phyloP scores from a whole-genome alignment of 2,329 filamentous ascomycete genomes.

The Pestalotiopsis sp. region DNA sequence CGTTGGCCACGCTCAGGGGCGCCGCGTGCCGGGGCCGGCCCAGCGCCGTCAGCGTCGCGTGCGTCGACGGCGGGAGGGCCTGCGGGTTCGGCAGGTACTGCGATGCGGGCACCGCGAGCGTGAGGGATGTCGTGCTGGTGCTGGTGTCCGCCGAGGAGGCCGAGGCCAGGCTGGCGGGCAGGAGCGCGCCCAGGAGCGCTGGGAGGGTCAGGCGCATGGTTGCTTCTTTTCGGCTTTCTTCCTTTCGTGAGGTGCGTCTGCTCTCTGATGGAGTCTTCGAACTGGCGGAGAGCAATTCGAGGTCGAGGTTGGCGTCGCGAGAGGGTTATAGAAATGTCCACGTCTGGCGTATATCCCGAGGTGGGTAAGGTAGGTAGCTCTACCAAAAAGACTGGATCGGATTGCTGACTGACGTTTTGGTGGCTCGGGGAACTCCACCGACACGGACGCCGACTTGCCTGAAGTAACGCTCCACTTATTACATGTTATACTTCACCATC shows the following conservation, averaged over 20 bases:
- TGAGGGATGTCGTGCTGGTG: constrained; percentile 38
- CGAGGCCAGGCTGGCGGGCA: constrained; percentile 18
- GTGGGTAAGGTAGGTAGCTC: no score
- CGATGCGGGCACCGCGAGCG: constrained; percentile 44
- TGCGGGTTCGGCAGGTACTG: constrained; percentile 46
- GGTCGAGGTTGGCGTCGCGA: no score
- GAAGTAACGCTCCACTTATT: not conserved
- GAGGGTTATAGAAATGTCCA: no score
- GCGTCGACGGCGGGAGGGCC: constrained; percentile 65
- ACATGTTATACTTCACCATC: no score
- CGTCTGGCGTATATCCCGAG: no score
- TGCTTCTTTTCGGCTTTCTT: not conserved
- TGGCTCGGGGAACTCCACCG: not conserved
- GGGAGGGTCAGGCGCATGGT: constrained; percentile 36
- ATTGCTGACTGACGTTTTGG: not conserved
- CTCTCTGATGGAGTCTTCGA: no score
- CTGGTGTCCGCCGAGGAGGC: constrained; percentile 17
- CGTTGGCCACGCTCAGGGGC: constrained; percentile 67
- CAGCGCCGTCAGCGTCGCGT: constrained; percentile 58
- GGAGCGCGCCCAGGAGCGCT: constrained; percentile 31
- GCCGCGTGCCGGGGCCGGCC: constrained; percentile 44
- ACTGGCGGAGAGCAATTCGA: no score
- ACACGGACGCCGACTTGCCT: not conserved
- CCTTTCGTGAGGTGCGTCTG: no score
- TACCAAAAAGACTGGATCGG: not conserved